Conservation (phyloP, 2,329 filamentous ascomycete genomes). For the Sordariomycetes sp. region DNA sequence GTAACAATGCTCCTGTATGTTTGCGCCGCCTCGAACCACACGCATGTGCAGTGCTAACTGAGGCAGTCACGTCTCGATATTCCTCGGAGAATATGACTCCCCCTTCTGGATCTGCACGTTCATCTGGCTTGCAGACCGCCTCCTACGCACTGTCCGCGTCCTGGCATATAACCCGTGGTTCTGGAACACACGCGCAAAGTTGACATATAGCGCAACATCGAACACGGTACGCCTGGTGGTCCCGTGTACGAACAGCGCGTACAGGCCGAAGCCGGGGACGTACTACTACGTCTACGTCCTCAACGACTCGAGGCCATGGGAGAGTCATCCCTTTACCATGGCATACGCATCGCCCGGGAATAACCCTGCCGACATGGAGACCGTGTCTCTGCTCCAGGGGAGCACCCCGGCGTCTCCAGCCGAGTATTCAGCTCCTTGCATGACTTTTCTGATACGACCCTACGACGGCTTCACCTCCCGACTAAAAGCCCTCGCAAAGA, state of each 20-base stretch:
- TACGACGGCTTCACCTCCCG: constrained; percentile 29
- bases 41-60: neutral
- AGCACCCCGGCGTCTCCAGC: neutral
- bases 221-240: constrained; percentile 28
- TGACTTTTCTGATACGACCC: constrained; percentile 30
- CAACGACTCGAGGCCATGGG: constrained; percentile 25
- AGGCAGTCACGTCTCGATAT: constrained; percentile 36
- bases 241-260: constrained; percentile 18
- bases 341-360: constrained; percentile 9
- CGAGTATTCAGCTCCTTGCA: constrained; percentile 5
- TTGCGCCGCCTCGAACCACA: constrained; percentile 5
- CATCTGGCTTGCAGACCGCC: constrained; percentile 36
- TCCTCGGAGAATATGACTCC: constrained; percentile 30
- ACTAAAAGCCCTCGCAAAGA: constrained; percentile 14
- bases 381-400: constrained; percentile 17
- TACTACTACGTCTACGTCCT: constrained; percentile 32
- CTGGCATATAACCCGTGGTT: constrained; percentile 22
- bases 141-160: constrained; percentile 27
- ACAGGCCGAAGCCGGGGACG: constrained; percentile 22
- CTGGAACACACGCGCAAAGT: constrained; percentile 20
- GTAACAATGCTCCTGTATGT: constrained; percentile 37
- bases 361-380: constrained; percentile 12
- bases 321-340: constrained; percentile 36
- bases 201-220: constrained; percentile 19
- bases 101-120: constrained; percentile 34